Base-by-base conservation (phyloP, 306 rosid genomes). In the Pyrus communis region DNA sequence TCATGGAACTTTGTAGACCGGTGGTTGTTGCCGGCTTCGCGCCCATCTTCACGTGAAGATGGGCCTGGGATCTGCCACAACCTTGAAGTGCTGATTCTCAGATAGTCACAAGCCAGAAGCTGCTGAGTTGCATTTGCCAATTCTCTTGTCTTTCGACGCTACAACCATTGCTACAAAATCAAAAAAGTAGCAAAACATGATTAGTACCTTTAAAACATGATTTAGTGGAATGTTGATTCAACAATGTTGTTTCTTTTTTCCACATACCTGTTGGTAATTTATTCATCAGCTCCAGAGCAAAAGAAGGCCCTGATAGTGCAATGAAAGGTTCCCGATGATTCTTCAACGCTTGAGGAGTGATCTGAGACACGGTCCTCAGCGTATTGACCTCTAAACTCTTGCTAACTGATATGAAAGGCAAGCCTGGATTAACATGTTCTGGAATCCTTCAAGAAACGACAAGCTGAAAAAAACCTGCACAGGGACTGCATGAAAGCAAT, bases 21-120 rank as follows among this genome's bases (percentile, higher is more conserved):
- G 14, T 58, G 28, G 31, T 38, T 4, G 9, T 46, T 14, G 98
- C 81, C 1, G 96, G 90, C 87, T 90, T 92, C 6, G 93, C 96
- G n/a, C 98, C 97, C 96, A 90, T 94, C 97, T 94, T 82, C 87
- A 84, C 52, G 52, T n/a, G n/a, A n/a, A n/a, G n/a, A n/a, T n/a
- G n/a, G n/a, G n/a, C 52, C 7, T 35, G 40, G 35, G 18, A 23
- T 23, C 27, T 25, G 27, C 75, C 69, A 78, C 82, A 80, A 92
- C 98, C 97, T 92, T 73, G 98, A 92, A 75, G 98, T 94, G 89
- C 97, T 92, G 83, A 92, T 90, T 89, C 98, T 90, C 69, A 94
- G 82, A 77, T 90, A 86, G 83, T 80, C 85, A 67, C 95, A 90
- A 75, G 97, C 86, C 30, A 94, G 88, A 5, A 94, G 79, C 79